Conservation (phyloP, 495 filamentous ascomycete genomes). For the Daldinia caldariorum region DNA sequence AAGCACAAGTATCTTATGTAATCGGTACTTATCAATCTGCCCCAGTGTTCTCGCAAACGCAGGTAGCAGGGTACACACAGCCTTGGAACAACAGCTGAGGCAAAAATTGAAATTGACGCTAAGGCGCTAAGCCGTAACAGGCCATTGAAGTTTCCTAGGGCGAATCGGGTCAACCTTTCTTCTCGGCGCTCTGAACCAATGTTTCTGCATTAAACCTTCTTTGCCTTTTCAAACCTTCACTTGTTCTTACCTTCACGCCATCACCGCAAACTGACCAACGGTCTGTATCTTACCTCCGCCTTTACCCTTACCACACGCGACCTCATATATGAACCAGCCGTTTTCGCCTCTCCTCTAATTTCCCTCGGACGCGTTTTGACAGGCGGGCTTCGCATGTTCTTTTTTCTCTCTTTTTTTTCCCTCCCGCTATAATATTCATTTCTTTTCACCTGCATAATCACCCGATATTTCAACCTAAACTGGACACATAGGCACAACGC, state of each 20-base stretch:
- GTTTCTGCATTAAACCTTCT: slow-evolving; percentile 46
- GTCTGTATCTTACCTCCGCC: slow-evolving; percentile 30
- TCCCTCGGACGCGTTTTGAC: slow-evolving; percentile 25
- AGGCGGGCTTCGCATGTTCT: slow-evolving; percentile 29
- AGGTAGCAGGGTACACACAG: slow-evolving; percentile 11
- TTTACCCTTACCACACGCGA: slow-evolving; percentile 16
- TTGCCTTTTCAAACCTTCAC: slow-evolving; percentile 46
- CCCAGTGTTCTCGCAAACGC: neutral
- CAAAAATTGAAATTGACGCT: slow-evolving; percentile 42
- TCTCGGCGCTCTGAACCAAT: slow-evolving; percentile 41
- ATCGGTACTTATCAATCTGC: slow-evolving; percentile 7
- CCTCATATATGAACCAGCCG: neutral
- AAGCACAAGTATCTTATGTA: slow-evolving; percentile 12
- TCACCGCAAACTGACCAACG: slow-evolving; percentile 32
- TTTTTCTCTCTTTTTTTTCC: too few species aligned
- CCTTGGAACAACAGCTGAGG: slow-evolving; percentile 24
- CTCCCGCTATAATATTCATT: slow-evolving; percentile 20
- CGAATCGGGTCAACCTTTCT: slow-evolving; percentile 43
- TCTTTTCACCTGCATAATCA: slow-evolving; percentile 36
- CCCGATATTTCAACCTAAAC: slow-evolving; percentile 42
- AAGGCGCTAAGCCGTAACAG: slow-evolving; percentile 14
- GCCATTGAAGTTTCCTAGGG: slow-evolving; percentile 28
- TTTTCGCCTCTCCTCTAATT: slow-evolving; percentile 2
- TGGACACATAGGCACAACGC: slow-evolving; percentile 36
- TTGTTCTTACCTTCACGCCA: slow-evolving; percentile 39